Evolutionary conservation across 495 filamentous ascomycete genomes (phyloP).

Genomic region (Jackrogersella multiformis): DNA sequence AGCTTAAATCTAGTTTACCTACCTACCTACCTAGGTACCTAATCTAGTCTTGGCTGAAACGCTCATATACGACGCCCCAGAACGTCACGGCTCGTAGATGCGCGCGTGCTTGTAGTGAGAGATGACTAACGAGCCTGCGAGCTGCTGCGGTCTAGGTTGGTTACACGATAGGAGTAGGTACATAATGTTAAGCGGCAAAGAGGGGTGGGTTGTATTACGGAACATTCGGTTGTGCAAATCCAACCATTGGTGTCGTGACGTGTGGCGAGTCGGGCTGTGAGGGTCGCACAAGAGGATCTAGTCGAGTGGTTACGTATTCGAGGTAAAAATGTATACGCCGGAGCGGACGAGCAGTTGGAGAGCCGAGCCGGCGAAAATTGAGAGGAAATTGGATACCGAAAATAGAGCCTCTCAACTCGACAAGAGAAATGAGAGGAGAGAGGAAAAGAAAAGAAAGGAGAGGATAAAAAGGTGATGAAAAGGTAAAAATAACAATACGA

Average conservation of each 20-base stretch:
- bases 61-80: neutral
- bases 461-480: no score
- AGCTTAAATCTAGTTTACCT: no score
- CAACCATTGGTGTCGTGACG: neutral
- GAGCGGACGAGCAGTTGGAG: neutral
- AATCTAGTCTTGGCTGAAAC: constrained; percentile 7
- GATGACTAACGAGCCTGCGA: neutral
- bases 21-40: no score
- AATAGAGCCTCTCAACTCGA: neutral
- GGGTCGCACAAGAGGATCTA: constrained; percentile 11
- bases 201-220: constrained; percentile 3
- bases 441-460: neutral
- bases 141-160: neutral
- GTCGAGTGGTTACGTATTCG: neutral
- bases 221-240: neutral
- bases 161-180: constrained; percentile 1
- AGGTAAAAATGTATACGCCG: neutral
- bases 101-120: neutral
- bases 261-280: neutral
- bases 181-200: no score
- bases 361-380: neutral
- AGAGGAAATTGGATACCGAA: neutral
- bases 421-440: neutral
- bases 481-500: constrained; percentile 1
- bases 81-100: neutral